Base-by-base conservation (phyloP, 306 rosid genomes). In the Fragaria iinumae region DNA sequence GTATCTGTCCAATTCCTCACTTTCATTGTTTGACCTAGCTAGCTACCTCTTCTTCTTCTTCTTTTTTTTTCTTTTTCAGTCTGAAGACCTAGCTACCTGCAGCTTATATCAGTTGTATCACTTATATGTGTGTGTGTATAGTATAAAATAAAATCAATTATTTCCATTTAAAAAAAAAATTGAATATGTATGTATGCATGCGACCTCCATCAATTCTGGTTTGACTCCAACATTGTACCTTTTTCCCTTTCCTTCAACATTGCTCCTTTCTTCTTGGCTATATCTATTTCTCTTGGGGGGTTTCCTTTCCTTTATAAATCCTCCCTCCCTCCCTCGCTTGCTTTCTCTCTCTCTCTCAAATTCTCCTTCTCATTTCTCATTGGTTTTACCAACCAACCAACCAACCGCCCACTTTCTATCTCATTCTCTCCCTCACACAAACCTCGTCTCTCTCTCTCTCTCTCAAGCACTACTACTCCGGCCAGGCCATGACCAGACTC, bases 401-500 rank as follows among this genome's bases (percentile, higher is more conserved):
- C 34, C 45, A 34, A 17, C 13, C 76, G 9, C 39, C n/a, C 44
- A 44, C 43, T 59, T 23, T 14, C 36, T 39, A 32, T 59, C 68
- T 25, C 62, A 8, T 45, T 45, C 18, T 14, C 4, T 48, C 18
- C 65, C 80, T 76, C 80, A 41, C 57, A 39, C 27, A 52, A 38
- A 43, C 20, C 45, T 29, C 60, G 29, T 67, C 36, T 23, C 66
- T 11, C 17, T 16, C 36, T 32, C 36, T 32, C 36, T 39, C 43
- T 39, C 41, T n/a, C n/a, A 34, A 14, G 1, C 4, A 6, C 11
- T 43, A 43, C 48, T 44, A 9, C 47, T 32, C 69, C 63, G 29
- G 63, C 67, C 67, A 44, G 20, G 45, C 23, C 75, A 82, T 78
- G 80, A 67, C 57, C 73, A 55, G 29, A 55, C 60, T 25, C 21